A percentile compares a stretch with the other conserved stretches of the same genome.
phyloP scores from a whole-genome alignment of 148 eudicot species.

The Vaccinium darrowii region DNA sequence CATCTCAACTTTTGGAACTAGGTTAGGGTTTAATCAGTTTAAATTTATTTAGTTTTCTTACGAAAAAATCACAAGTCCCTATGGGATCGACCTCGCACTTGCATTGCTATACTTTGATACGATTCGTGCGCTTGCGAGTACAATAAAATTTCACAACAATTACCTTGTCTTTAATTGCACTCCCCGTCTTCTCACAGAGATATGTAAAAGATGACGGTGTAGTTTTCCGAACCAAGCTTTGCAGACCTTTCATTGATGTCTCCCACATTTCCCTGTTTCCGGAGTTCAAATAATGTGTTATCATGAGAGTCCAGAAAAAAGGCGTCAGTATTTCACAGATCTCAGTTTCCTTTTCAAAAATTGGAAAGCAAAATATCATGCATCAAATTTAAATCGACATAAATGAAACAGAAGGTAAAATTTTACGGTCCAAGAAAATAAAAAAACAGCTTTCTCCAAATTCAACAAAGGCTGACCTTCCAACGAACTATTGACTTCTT shows the following conservation, averaged over 20 bases:
- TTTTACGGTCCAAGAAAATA: neutral
- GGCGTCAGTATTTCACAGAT: neutral
- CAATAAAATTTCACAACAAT: too few relatives aligned
- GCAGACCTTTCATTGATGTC: conserved; percentile 85
- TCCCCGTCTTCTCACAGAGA: conserved; percentile 74
- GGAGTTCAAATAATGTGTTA: conserved; percentile 8
- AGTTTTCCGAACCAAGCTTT: conserved; percentile 74
- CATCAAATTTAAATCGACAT: conserved; percentile 1
- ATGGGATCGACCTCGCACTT: too few relatives aligned
- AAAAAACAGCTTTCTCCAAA: neutral
- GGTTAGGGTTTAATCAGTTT: too few relatives aligned
- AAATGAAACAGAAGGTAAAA: neutral
- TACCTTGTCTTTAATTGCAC: conserved; percentile 75
- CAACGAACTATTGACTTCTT: neutral
- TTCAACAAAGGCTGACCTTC: neutral
- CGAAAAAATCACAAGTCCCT: too few relatives aligned
- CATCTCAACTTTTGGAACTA: too few relatives aligned
- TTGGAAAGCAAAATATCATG: neutral
- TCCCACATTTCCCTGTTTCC: conserved; percentile 95
- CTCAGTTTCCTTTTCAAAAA: neutral
- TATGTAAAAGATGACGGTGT: conserved; percentile 88
- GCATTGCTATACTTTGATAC: too few relatives aligned
- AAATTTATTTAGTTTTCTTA: too few relatives aligned
- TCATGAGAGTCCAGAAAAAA: neutral
- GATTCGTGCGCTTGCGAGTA: too few relatives aligned